phyloP scores from a whole-genome alignment of 306 rosid genomes.

The Nissolia schottii region DNA sequence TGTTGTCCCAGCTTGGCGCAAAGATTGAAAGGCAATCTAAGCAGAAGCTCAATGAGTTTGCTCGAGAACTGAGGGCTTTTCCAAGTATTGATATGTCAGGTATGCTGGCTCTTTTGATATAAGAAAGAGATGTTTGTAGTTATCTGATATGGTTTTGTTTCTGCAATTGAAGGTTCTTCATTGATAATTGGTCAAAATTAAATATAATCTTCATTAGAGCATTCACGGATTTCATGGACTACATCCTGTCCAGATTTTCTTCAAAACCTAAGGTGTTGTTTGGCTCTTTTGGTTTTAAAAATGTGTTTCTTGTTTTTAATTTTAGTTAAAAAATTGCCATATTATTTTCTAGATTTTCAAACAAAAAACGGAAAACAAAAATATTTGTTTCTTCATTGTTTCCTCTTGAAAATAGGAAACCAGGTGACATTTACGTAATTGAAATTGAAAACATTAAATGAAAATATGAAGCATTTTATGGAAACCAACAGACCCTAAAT shows the following conservation, averaged over 20 bases:
- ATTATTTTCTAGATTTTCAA: no score
- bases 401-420: no score
- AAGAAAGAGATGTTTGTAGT: background rate
- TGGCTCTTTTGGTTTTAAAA: no score
- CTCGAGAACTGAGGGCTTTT: conserved; percentile 80
- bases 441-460: no score
- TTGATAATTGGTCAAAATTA: background rate
- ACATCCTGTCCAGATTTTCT: background rate
- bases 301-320: no score
- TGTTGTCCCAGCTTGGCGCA: conserved; percentile 64
- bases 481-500: no score
- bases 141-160: conserved; percentile 17
- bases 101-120: conserved; percentile 36
- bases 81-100: conserved; percentile 90
- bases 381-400: no score
- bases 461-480: no score
- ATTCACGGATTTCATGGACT: conserved; percentile 4
- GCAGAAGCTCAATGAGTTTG: conserved; percentile 86
- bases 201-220: background rate
- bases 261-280: no score
- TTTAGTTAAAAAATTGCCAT: no score
- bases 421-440: no score
- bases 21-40: conserved; percentile 83
- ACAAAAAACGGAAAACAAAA: no score
- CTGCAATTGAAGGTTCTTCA: background rate